These are phyloP conservation scores for Pulveroboletus sp. DNA, from an alignment of 768 basidiomycete species.

Conservation along the genomic window DNA sequence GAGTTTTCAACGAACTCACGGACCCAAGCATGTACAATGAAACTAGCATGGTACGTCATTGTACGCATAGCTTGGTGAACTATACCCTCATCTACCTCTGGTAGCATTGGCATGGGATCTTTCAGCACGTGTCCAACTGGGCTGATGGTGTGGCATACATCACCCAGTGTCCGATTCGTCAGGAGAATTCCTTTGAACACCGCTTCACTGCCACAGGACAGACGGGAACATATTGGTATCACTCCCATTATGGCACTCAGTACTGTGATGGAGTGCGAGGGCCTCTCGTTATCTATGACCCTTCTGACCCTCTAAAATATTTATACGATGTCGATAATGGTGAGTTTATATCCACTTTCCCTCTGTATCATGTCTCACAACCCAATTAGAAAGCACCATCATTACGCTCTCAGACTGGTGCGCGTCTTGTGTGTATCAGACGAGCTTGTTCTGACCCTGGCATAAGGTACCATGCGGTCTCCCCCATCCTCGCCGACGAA, in stretches of 20 bases:
- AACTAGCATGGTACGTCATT: constrained; percentile 38
- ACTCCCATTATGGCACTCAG: constrained; percentile 38
- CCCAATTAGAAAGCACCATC: constrained; percentile 34
- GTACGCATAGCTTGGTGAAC: not conserved
- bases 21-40: constrained; percentile 44
- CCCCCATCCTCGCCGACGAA: constrained; percentile 12
- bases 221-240: constrained; percentile 48
- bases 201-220: constrained; percentile 32
- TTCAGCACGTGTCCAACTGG: constrained; percentile 23
- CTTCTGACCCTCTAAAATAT: constrained; percentile 36
- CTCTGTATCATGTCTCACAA: not conserved
- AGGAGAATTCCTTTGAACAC: constrained; percentile 33
- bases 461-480: constrained; percentile 36
- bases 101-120: not conserved
- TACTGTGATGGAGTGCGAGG: constrained; percentile 44
- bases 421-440: not conserved
- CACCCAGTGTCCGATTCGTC: constrained; percentile 43
- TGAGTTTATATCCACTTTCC: constrained; percentile 7
- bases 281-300: constrained; percentile 42
- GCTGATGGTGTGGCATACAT: constrained; percentile 37
- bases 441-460: constrained; percentile 6
- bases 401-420: constrained; percentile 51
- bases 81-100: constrained; percentile 12
- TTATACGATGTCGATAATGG: constrained; percentile 49
- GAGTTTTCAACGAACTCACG: constrained; percentile 42